These are phyloP conservation scores for Asterella californica DNA, from an alignment of 225 moss, liverwort and hornwort species.

Conservation along the genomic window DNA sequence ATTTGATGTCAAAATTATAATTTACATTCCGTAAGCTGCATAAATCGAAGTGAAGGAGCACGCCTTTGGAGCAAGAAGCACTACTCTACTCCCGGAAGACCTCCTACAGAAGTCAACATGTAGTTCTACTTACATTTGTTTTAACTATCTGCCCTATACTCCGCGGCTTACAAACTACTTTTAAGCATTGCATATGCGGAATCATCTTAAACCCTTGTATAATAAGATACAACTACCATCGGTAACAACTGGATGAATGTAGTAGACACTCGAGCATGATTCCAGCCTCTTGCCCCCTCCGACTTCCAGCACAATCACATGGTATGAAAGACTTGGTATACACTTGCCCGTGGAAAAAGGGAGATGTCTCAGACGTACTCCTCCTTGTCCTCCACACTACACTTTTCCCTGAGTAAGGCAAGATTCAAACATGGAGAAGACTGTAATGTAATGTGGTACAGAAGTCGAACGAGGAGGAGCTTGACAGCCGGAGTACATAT, in stretches of 20 bases:
- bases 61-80: neutral
- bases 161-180: neutral
- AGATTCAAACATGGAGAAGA: neutral
- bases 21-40: neutral
- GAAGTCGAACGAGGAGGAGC: neutral
- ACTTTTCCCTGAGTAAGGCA: neutral
- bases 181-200: neutral
- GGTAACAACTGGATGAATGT: neutral
- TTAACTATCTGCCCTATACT: neutral
- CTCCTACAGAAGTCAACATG: constrained; percentile 8
- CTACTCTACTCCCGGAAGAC: constrained; percentile 7
- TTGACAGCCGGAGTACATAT: too few species aligned
- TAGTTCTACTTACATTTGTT: neutral
- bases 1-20: neutral
- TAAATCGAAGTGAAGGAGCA: neutral
- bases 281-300: too few species aligned
- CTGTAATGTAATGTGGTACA: neutral
- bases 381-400: neutral
- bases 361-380: too few species aligned
- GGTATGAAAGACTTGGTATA: too few species aligned
- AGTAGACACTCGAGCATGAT: too few species aligned
- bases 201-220: neutral
- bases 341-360: too few species aligned
- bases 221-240: neutral
- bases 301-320: too few species aligned